Evolutionary conservation across 2,329 filamentous ascomycete genomes (phyloP).

Genomic region (Fusarium concolor): DNA sequence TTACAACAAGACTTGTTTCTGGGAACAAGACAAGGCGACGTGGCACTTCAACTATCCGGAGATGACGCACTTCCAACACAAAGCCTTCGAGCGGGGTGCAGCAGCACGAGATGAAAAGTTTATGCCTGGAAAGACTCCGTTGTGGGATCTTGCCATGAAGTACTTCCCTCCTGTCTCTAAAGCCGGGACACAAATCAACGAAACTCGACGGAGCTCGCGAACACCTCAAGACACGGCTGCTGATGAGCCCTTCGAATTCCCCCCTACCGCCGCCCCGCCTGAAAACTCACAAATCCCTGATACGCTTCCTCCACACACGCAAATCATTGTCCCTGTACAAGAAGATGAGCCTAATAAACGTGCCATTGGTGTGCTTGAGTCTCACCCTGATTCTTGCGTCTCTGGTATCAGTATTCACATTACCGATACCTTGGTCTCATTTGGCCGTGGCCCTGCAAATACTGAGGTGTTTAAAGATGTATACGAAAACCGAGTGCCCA

Average conservation of each 20-base stretch:
- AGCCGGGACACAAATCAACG: slow-evolving; percentile 24
- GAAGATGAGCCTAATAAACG: slow-evolving; percentile 51
- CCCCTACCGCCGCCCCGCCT: slow-evolving; percentile 48
- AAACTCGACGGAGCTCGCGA: slow-evolving; percentile 19
- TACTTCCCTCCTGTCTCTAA: slow-evolving; percentile 63
- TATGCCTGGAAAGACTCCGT: slow-evolving; percentile 59
- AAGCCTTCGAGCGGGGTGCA: slow-evolving; percentile 66
- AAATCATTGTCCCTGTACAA: slow-evolving; percentile 53
- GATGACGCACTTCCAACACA: slow-evolving; percentile 70
- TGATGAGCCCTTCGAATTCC: slow-evolving; percentile 47
- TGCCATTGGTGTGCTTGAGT: slow-evolving; percentile 73
- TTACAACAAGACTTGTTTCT: slow-evolving; percentile 67
- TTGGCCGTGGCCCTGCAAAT: slow-evolving; percentile 78
- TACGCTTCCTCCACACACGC: slow-evolving; percentile 53
- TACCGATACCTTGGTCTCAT: slow-evolving; percentile 75
- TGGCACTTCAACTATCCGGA: slow-evolving; percentile 73
- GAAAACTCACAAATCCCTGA: slow-evolving; percentile 49
- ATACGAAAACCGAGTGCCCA: slow-evolving; percentile 79
- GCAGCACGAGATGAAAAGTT: slow-evolving; percentile 64
- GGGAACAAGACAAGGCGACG: slow-evolving; percentile 65
- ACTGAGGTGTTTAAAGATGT: slow-evolving; percentile 73
- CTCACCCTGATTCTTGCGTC: slow-evolving; percentile 73
- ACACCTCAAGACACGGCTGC: slow-evolving; percentile 32
- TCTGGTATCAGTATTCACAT: slow-evolving; percentile 73
- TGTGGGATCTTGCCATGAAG: slow-evolving; percentile 69